Percentiles rank a stretch among this genome's conserved stretches.
These are phyloP conservation scores for Pilatotrama ljubarskyi DNA, from an alignment of 768 basidiomycete genomes.

Conservation along the genomic window DNA sequence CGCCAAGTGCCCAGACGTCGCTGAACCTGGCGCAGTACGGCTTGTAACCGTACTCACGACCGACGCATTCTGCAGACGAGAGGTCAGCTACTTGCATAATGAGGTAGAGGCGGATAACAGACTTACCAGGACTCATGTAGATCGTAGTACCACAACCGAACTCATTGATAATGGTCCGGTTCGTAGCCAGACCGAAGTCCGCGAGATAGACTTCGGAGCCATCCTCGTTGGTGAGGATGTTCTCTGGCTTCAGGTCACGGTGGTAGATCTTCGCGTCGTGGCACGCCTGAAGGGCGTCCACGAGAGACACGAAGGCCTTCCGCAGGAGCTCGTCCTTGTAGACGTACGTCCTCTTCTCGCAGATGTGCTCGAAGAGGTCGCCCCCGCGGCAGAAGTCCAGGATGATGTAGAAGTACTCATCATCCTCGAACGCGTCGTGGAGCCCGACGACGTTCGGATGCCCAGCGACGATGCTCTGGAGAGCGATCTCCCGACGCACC, in stretches of 20 bases:
- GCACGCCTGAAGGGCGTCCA: slow-evolving; percentile 53
- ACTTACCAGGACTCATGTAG: slow-evolving; percentile 30
- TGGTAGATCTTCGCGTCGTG: slow-evolving; percentile 70
- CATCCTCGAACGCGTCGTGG: slow-evolving; percentile 62
- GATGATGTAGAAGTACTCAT: slow-evolving; percentile 65
- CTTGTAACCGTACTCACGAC: slow-evolving; percentile 43
- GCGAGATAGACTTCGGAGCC: slow-evolving; percentile 44
- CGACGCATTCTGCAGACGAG: slow-evolving; percentile 31
- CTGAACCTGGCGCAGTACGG: slow-evolving; percentile 59
- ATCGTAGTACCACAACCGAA: slow-evolving; percentile 25
- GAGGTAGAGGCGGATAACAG: neutral
- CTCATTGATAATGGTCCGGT: slow-evolving; percentile 17
- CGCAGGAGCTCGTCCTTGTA: slow-evolving; percentile 28
- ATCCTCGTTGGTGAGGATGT: slow-evolving; percentile 64
- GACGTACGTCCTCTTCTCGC: slow-evolving; percentile 31
- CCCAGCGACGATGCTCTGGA: slow-evolving; percentile 52
- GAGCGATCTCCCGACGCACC: slow-evolving; percentile 66
- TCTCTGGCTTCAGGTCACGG: slow-evolving; percentile 99
- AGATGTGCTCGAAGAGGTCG: slow-evolving; percentile 49
- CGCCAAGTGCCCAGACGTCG: slow-evolving; percentile 75
- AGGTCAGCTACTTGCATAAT: neutral
- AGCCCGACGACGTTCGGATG: slow-evolving; percentile 71
- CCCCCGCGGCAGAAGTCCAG: slow-evolving; percentile 47
- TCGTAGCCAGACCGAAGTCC: slow-evolving; percentile 42
- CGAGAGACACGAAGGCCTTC: slow-evolving; percentile 46